Base-by-base conservation (phyloP, 495 filamentous ascomycete species). In the Aspergillus mulundensis region DNA sequence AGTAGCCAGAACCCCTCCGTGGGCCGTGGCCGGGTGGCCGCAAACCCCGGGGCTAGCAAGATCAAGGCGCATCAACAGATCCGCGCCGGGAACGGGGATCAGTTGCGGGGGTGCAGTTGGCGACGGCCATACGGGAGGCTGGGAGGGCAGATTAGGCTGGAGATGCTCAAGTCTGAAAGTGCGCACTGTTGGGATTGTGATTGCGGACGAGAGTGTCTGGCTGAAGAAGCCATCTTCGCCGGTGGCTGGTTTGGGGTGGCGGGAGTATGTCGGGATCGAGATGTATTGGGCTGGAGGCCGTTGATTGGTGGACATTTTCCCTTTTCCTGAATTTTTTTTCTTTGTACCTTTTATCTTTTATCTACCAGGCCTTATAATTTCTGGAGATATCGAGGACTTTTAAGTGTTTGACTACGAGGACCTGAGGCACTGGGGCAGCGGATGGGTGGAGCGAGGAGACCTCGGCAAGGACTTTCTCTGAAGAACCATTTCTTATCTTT, bases 1-100 rank as follows among this genome's bases (percentile, higher is more conserved):
- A 0, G 86, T 89, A 1, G 87, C 87, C 30, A 90, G 67, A 12
- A 92, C 58, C 7, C 75, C 75, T 0, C 75, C 75, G 55, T 78
- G 75, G 21, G 65, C 71, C 1, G 68, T 75, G 0, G 45, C 55
- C 14, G 75, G 71, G 53, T 77, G 72, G 0, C 75, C 75, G 24
- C 66, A 67, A 0, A 78, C 44, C 0, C 75, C 75, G 3, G 73
- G 66, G 12, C 59, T 62, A 1, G 61, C 58, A 4, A 78, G 64
- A 11, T 68, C 60, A 24, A 71, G 60, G 15, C 75, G 55, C 69
- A 73, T 69, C 11, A 75, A 54, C 19, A 74, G 62, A 61, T 78
- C 75, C 1, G 74, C 62, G 6, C 70, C 66, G 8, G 60, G 61
- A 0, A 62, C 42, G 19, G 57, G 56, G 24, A 69, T 40, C 21